Evolutionary conservation across 2,329 filamentous ascomycete genomes (phyloP), one percentile per base, ranked within the genome.

Genomic region (Emmonsia crescens): DNA sequence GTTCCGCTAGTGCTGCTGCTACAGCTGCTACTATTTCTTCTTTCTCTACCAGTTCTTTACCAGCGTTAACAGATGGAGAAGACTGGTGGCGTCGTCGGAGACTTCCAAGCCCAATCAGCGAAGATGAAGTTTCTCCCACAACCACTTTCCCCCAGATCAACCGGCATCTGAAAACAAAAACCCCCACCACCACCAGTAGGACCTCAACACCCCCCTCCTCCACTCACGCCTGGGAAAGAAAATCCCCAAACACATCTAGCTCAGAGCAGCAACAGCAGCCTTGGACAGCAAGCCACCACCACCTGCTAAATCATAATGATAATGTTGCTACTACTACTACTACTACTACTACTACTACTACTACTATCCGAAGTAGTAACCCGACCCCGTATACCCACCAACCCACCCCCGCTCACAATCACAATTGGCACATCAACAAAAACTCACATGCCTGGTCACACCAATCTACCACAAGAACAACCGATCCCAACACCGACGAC

Each of bases 81-180:
- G 48, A 46, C 21, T 62, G 61, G 61, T 64, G 59, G 62, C 57
- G 64, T 63, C 62, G 65, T 38, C 67, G 70, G 51, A 70, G 72
- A 38, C 68, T 76, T 27, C 76, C 75, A 2, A 77, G 74, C 59
- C 75, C 75, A 2, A 72, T 76, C 60, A 76, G 73, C 56, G 74
- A 77, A 49, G 69, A 70, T 40, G 74, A 70, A 33, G 65, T 70
- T 61, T 59, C 60, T 36, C 57, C 57, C 4, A 61, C 44, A 12
- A 63, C 51, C 24, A 31, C 56, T 4, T 49, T 51, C 31, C 29
- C 42, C 42, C 29, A 29, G 21, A 8, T 27, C 24, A 16, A n/a
- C 8, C 38, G 55, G 9, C 21, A 31, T n/a, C 19, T 57, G 21
- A 31, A 57, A 31, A 24, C 38, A 29, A 44, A 38, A 24, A 38